Percentiles rank a stretch among this genome's conserved stretches.
These are phyloP conservation scores for Coniochaeta sp. DNA, from an alignment of 2,329 filamentous ascomycete species.

Conservation along the genomic window DNA sequence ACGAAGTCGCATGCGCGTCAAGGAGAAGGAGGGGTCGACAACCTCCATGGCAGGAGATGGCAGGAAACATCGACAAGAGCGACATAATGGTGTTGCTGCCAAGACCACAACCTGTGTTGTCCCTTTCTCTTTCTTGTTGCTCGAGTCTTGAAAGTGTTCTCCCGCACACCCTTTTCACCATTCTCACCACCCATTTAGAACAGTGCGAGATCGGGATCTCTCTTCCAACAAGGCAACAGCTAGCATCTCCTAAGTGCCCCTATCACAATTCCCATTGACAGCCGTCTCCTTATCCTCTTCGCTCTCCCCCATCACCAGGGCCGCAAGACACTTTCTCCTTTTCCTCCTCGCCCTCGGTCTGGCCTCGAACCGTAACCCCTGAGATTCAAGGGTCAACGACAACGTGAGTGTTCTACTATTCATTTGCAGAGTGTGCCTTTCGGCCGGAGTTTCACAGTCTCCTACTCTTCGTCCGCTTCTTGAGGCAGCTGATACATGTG, in stretches of 20 bases:
- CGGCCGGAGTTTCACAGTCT: too few relatives aligned
- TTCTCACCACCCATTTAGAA: not conserved
- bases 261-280: not conserved
- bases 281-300: not conserved
- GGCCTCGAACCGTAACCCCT: not conserved
- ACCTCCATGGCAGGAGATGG: not conserved
- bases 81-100: conserved; percentile 2
- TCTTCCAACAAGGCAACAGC: too few relatives aligned
- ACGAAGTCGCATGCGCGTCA: not conserved
- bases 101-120: not conserved
- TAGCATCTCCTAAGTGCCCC: too few relatives aligned
- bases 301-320: not conserved
- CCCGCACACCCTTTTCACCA: not conserved
- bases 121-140: not conserved
- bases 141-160: not conserved
- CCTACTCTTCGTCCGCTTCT: too few relatives aligned
- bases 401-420: not conserved
- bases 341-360: not conserved
- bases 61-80: not conserved
- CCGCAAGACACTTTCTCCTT: not conserved
- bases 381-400: not conserved
- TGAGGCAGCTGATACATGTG: too few relatives aligned
- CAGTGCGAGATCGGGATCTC: too few relatives aligned
- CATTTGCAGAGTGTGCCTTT: too few relatives aligned
- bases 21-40: not conserved